Evolutionary conservation across 345 rosid species (phyloP), one percentile per base, ranked within the genome.

Genomic region (Barbarea vulgaris): DNA sequence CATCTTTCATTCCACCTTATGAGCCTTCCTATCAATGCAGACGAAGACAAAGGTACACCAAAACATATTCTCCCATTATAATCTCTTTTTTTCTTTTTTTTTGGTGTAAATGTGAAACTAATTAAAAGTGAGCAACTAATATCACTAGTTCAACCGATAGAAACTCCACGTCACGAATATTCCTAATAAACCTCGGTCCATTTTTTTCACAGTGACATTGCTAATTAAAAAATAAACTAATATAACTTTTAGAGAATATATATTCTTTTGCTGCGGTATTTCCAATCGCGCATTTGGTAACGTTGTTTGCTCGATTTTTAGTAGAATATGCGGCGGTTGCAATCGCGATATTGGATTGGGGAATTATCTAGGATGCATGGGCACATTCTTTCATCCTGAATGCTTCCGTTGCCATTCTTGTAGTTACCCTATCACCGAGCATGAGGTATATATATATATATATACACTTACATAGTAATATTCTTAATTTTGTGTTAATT

Each of bases 361-460:
- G 22, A 90, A 92, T 70, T 95, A 89, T 75, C 77, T 95, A 76
- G 93, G 96, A 69, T 87, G 87, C 81, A 85, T 90, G 97, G 97
- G 90, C 19, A 78, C 80, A 71, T 87, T 74, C 75, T 95, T 88
- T 82, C 97, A 95, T 86, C 99, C 93, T 2, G 86, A 87, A 33
- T 95, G 99, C 85, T 95, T 95, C 58, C 64, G 87, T 24, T 95
- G 99, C 74, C 86, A 47, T 54, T 82, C 91, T 61, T 94, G 98
- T 28, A 74, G 84, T 25, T 47, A 76, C 19, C 88, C 97, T 39
- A 95, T 95, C 69, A 90, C 87, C 11, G 97, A 94, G 66, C 85
- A 73, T 54, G 97, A 92, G 95, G 98, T 94, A 79, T 53, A 64
- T 36, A 21, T 10, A 47, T 6, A 39, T 7, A 12, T 5, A 34